These are phyloP conservation scores for Bruguiera gymnorhiza DNA, from an alignment of 345 rosid genomes.

Conservation along the genomic window DNA sequence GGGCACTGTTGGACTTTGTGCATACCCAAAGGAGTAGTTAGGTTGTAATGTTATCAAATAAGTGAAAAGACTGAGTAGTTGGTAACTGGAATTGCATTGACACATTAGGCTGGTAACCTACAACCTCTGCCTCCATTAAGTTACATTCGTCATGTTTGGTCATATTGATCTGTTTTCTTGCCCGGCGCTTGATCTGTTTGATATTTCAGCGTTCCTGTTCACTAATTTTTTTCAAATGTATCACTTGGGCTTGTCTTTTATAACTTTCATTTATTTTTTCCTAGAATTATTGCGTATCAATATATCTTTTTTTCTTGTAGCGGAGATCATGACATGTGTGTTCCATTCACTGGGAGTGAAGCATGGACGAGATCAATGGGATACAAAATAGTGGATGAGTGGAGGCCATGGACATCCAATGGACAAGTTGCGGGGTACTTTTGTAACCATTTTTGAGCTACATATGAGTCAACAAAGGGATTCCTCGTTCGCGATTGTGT, in stretches of 20 bases:
- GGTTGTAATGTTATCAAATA: too few species aligned
- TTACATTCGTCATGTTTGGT: too few species aligned
- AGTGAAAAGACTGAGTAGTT: too few species aligned
- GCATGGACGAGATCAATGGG: constrained; percentile 91
- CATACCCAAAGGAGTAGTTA: too few species aligned
- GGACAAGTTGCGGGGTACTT: constrained; percentile 74
- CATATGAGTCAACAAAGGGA: background rate
- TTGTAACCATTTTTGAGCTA: background rate
- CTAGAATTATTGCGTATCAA: background rate
- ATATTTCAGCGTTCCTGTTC: too few species aligned
- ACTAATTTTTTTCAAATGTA: too few species aligned
- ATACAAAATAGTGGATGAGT: constrained; percentile 62
- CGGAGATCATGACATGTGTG: constrained; percentile 95
- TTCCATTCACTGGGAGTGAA: constrained; percentile 84
- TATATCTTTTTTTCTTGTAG: constrained; percentile 28
- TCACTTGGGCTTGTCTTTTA: background rate
- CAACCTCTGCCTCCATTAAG: too few species aligned
- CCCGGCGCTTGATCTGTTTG: too few species aligned
- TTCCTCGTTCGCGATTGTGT: background rate
- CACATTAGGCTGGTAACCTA: too few species aligned
- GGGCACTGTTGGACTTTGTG: too few species aligned
- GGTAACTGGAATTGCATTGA: too few species aligned
- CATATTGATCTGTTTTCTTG: too few species aligned
- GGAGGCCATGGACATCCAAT: constrained; percentile 79
- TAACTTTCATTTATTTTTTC: background rate